phyloP scores from a whole-genome alignment of 192 early-diverging fungal genomes.

The Funneliformis mosseae region DNA sequence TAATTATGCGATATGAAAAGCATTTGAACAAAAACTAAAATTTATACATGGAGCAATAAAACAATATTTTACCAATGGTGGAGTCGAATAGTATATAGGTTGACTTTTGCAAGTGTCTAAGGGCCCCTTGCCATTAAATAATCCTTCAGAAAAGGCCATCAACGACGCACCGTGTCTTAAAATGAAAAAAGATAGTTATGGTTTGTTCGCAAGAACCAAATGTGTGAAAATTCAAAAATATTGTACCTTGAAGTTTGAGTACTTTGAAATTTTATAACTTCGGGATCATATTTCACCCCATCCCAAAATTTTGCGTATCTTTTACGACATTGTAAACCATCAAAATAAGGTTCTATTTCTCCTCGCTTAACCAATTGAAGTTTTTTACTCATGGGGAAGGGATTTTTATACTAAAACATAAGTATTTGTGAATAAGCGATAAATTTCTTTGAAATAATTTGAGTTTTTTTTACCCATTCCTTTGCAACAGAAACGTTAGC shows the following conservation, averaged over 20 bases:
- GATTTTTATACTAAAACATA: not conserved
- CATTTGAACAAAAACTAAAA: not conserved
- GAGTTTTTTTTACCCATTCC: not conserved
- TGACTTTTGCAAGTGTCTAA: not conserved
- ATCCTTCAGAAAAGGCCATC: conserved; percentile 1
- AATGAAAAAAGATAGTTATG: too few relatives aligned
- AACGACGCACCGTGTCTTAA: not conserved
- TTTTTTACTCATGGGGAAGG: not conserved
- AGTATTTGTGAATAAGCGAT: too few relatives aligned
- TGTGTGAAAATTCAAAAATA: too few relatives aligned
- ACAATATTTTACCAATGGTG: not conserved
- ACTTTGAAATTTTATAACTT: too few relatives aligned
- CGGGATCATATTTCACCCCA: too few relatives aligned
- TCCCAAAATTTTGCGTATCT: too few relatives aligned
- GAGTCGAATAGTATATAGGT: not conserved
- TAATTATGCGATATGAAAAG: not conserved
- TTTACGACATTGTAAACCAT: not conserved
- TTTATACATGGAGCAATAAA: not conserved
- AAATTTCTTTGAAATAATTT: not conserved
- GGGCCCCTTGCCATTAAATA: too few relatives aligned
- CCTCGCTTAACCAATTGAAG: too few relatives aligned
- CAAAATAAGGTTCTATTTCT: not conserved
- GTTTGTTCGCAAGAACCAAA: not conserved
- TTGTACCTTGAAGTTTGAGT: not conserved
- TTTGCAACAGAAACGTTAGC: not conserved